These are phyloP conservation scores for Aspergillus quadricinctus DNA, from an alignment of 2,329 filamentous ascomycete genomes.

Conservation along the genomic window DNA sequence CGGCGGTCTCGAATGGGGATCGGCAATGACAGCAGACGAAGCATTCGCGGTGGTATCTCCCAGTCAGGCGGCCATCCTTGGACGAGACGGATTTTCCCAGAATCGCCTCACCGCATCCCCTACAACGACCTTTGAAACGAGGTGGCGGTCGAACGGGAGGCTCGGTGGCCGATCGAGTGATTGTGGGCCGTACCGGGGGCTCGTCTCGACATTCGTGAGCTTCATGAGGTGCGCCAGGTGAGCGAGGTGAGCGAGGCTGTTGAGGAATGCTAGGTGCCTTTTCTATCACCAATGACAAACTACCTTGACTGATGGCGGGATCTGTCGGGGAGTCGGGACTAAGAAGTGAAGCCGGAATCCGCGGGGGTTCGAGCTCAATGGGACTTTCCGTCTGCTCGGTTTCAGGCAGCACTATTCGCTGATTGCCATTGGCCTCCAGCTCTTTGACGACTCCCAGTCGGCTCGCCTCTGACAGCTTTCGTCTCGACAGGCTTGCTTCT, in stretches of 20 bases:
- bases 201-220: neutral
- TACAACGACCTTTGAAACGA: conserved; percentile 68
- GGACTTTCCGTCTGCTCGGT: conserved; percentile 35
- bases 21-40: conserved; percentile 86
- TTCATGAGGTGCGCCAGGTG: too few species aligned
- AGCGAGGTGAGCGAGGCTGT: too few species aligned
- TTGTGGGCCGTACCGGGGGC: conserved; percentile 7
- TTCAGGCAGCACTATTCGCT: conserved; percentile 17
- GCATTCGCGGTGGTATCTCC: conserved; percentile 90
- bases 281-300: conserved; percentile 32
- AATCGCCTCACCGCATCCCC: conserved; percentile 74
- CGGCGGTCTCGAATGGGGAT: conserved; percentile 75
- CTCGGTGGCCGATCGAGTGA: conserved; percentile 18
- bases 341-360: conserved; percentile 27
- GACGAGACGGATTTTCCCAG: conserved; percentile 90
- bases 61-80: conserved; percentile 84
- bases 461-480: conserved; percentile 28
- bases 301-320: conserved; percentile 40
- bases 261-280: conserved; percentile 11
- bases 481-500: conserved; percentile 26
- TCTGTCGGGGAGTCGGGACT: conserved; percentile 48
- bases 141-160: conserved; percentile 40
- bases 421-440: conserved; percentile 36
- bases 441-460: conserved; percentile 56
- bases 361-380: conserved; percentile 25